Percentiles rank a stretch among this genome's conserved stretches.
phyloP scores from a whole-genome alignment of 2,329 filamentous ascomycete species.

The Neopestalotiopsis rosae region DNA sequence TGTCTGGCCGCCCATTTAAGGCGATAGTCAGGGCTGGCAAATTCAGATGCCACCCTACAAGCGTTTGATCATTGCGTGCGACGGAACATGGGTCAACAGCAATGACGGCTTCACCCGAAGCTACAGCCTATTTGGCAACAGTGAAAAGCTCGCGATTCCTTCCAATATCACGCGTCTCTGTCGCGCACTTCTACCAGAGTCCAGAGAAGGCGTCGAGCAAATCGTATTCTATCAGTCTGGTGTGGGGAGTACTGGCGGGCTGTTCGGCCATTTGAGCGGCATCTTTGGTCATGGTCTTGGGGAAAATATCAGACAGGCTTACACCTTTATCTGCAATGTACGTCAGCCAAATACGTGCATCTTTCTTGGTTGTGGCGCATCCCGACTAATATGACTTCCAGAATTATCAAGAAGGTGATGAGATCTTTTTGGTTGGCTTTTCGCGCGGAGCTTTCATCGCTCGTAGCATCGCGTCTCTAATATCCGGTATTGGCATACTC shows the following conservation, averaged over 20 bases:
- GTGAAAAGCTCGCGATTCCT: not conserved
- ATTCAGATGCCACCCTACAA: not conserved
- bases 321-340: constrained; percentile 12
- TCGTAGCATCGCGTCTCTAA: constrained; percentile 6
- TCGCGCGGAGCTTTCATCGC: constrained; percentile 11
- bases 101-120: not conserved
- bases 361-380: too few species aligned
- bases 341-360: not conserved
- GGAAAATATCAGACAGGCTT: constrained; percentile 12
- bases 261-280: not conserved
- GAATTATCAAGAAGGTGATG: constrained; percentile 13
- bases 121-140: not conserved
- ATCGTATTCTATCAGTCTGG: constrained; percentile 12
- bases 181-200: constrained; percentile 9
- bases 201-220: constrained; percentile 7
- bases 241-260: not conserved
- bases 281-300: constrained; percentile 2
- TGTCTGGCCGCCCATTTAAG: not conserved
- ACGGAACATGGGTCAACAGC: constrained; percentile 12
- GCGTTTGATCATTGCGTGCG: constrained; percentile 9
- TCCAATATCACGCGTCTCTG: constrained; percentile 12
- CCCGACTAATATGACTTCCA: not conserved
- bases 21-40: not conserved
- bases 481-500: constrained; percentile 9
- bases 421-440: constrained; percentile 13